Conservation (phyloP, 2,329 filamentous ascomycete genomes). For the Colletotrichum sublineola region DNA sequence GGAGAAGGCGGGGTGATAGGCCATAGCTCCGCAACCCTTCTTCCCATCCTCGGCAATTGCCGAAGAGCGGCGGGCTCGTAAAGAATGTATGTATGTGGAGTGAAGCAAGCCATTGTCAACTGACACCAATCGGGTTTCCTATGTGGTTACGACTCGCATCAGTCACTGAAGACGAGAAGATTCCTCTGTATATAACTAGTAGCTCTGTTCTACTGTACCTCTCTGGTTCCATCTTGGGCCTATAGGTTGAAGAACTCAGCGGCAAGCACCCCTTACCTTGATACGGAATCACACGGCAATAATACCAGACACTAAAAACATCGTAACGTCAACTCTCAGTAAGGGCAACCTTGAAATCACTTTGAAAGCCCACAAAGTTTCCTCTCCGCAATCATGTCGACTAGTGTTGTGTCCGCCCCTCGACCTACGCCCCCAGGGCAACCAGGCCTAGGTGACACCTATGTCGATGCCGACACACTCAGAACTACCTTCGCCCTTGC, state of each 20-base stretch:
- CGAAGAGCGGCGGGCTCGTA: not conserved
- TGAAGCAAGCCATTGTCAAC: no score
- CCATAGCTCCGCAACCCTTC: no score
- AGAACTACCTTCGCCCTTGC: constrained; percentile 49
- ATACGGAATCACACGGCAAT: no score
- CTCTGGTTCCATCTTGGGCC: no score
- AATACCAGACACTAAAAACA: not conserved
- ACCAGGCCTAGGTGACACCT: constrained; percentile 3
- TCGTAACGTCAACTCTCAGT: not conserved
- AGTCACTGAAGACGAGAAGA: no score
- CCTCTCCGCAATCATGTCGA: constrained; percentile 4
- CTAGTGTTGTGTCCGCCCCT: constrained; percentile 11
- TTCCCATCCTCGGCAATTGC: not conserved
- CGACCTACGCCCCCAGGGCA: not conserved
- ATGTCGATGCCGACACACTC: constrained; percentile 43
- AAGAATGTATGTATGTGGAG: not conserved
- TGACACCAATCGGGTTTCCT: not conserved
- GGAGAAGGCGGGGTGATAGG: not conserved
- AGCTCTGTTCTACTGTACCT: no score
- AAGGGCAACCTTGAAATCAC: not conserved
- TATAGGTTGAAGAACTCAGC: no score
- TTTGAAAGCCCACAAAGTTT: not conserved
- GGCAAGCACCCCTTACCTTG: no score
- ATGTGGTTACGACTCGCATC: not conserved
- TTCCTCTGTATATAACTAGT: no score